Evolutionary conservation across 2,329 filamentous ascomycete genomes (phyloP), one percentile per base, ranked within the genome.

Genomic region (Colletotrichum musae): DNA sequence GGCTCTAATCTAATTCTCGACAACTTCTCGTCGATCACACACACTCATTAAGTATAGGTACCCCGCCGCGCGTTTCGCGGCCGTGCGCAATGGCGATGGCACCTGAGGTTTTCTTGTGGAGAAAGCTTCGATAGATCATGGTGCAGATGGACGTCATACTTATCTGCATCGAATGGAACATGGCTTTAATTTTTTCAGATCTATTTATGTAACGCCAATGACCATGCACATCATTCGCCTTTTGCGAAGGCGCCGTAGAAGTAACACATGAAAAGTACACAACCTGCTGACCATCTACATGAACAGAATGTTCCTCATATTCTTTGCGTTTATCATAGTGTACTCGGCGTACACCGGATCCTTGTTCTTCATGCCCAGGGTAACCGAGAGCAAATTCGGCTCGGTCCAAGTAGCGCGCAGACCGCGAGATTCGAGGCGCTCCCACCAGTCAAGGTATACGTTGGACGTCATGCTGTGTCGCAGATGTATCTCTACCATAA

Each of bases 401-500:
- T 75, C 73, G 15, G 73, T 74, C 74, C 73, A 74, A 2, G 73
- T 70, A 47, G 74, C 62, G n/a, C 73, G 72, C 18, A 75, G 61
- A 7, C 74, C 74, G 36, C 71, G 72, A 2, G 61, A 62, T 65
- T 75, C 73, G 7, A 75, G 71, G 7, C 66, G 66, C 64, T 73
- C 72, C 74, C 74, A 75, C 72, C 72, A 75, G 18, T 72, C 62
- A 4, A 75, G 68, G 32, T 71, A 72, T 7, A n/a, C 10, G n/a
- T 68, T 50, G 18, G 73, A 52, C 7, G 60, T 68, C 21, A 62
- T 41, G 41, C 47, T 66, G 10, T 58, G 21, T 21, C 68, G 70
- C 45, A 72, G 63, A 48, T 74, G 73, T 4, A 74, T 65, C 10
- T 74, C 72, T 9, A 73, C 43, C 60, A 74, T 73, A 12, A 74